Conservation (phyloP, 75 land plant species). For the Cunninghamia lanceolata region DNA sequence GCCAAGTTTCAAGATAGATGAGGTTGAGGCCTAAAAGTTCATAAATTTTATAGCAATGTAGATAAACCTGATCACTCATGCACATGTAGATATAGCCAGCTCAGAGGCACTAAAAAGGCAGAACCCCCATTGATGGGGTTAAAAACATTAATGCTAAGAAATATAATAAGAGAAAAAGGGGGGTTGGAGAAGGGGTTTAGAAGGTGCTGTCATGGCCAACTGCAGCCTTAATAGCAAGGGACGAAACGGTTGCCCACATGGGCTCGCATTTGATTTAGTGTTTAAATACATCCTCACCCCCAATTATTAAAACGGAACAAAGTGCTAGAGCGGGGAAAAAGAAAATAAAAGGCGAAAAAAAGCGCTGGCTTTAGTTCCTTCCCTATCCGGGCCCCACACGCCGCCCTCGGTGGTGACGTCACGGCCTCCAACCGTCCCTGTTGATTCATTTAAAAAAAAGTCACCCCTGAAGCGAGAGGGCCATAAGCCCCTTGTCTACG, state of each 20-base stretch:
- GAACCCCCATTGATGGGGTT: not conserved
- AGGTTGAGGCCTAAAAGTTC: too few species aligned
- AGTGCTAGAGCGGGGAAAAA: not conserved
- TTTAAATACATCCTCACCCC: not conserved
- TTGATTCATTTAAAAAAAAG: not conserved
- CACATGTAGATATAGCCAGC: not conserved
- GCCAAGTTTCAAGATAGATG: not conserved
- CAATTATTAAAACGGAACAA: constrained; percentile 10
- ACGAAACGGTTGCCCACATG: not conserved
- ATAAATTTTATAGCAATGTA: not conserved
- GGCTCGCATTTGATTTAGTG: not conserved
- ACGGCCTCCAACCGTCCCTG: constrained; percentile 1
- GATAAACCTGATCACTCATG: not conserved
- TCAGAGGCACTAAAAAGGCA: too few species aligned
- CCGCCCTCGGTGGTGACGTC: constrained; percentile 7
- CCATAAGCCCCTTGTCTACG: not conserved
- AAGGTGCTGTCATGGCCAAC: not conserved
- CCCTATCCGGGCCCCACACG: not conserved
- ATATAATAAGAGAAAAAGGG: not conserved
- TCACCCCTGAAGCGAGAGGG: not conserved
- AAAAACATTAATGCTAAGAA: not conserved
- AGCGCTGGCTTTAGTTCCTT: constrained; percentile 2
- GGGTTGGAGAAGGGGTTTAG: not conserved
- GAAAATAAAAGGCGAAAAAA: too few species aligned
- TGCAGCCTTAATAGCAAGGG: not conserved